Conservation (phyloP, 2,329 filamentous ascomycete genomes). For the Colletotrichum spaethianum region DNA sequence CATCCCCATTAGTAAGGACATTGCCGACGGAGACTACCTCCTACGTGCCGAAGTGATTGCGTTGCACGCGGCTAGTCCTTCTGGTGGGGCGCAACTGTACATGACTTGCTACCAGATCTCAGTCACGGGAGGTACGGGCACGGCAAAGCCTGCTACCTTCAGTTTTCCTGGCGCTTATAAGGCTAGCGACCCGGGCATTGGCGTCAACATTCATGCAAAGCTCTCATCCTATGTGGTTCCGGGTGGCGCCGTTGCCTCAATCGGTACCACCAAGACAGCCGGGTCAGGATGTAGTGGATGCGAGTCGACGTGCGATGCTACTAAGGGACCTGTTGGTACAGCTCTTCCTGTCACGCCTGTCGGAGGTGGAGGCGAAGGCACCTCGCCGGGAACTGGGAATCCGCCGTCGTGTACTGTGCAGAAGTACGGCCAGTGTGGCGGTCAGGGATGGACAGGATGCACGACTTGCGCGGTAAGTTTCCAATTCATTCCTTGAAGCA, state of each 20-base stretch:
- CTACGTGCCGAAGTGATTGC: slow-evolving; percentile 65
- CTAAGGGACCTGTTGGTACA: slow-evolving; percentile 48
- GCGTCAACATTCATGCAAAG: slow-evolving; percentile 62
- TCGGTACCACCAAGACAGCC: slow-evolving; percentile 57
- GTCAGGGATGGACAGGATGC: slow-evolving; percentile 57
- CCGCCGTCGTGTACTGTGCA: slow-evolving; percentile 50
- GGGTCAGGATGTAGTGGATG: slow-evolving; percentile 58
- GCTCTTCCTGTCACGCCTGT: slow-evolving; percentile 41
- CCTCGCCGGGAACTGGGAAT: slow-evolving; percentile 25
- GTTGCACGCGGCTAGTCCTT: slow-evolving; percentile 57
- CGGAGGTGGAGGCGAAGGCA: background rate
- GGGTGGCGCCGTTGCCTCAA: slow-evolving; percentile 58
- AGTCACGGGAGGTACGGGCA: slow-evolving; percentile 46
- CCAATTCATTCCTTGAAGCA: background rate
- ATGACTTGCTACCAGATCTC: slow-evolving; percentile 57
- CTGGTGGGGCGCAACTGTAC: slow-evolving; percentile 55
- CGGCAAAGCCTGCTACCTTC: slow-evolving; percentile 49
- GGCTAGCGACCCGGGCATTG: slow-evolving; percentile 60
- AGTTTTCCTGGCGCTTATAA: slow-evolving; percentile 61
- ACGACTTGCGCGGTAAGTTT: slow-evolving; percentile 54
- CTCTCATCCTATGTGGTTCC: slow-evolving; percentile 58
- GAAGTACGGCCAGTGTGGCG: slow-evolving; percentile 57
- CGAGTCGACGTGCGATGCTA: slow-evolving; percentile 55
- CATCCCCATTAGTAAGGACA: slow-evolving; percentile 52
- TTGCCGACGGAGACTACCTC: slow-evolving; percentile 58